Base-by-base conservation (phyloP, 148 eudicot genomes). In the Cornus kousa region DNA sequence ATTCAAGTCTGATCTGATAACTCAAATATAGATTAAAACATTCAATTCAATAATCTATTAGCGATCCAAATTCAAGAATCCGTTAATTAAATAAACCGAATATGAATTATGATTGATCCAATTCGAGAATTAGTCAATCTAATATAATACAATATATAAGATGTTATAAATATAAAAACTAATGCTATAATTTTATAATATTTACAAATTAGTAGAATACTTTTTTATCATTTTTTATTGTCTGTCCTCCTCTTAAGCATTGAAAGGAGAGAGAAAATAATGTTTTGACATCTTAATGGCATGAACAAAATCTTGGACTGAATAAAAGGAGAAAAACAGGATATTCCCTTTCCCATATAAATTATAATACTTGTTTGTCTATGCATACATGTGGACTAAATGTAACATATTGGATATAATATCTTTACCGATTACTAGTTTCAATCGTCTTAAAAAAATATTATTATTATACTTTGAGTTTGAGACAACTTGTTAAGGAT, bases 401-500 rank as follows among this genome's bases (percentile, higher is more conserved):
- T 24, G 24, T 62, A 62, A 62, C 9, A 62, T 62, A 62, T 62
- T 53, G 59, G 59, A 62, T 14, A 20, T 6, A 1, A 62, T 62
- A n/a, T 62, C 23, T 62, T n/a, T 19, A 17, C 24, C 23, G 20
- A 62, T 24, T 62, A 1, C 66, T 62, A 19, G 66, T 20, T 62
- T n/a, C 19, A 19, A 2, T 19, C 20, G 66, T 57, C 24, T 62
- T 53, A 62, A 19, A 13, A 19, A 19, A 19, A 19, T 62, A 19
- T n/a, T 19, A 62, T 62, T 62, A 6, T 20, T 8, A 13, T 35
- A 35, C 37, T 2, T 35, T 35, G 37, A 35, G 37, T 35, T 62
- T 20, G 24, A 62, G 43, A 39, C 76, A 73, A 1, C 67, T 73
- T 73, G 37, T 32, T 28, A 55, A 73, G 23, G 70, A 67, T 72